A percentile compares a stretch with the other conserved stretches of the same genome.
phyloP scores from a whole-genome alignment of 495 filamentous ascomycete genomes.

The Astrocystis sublimbata region DNA sequence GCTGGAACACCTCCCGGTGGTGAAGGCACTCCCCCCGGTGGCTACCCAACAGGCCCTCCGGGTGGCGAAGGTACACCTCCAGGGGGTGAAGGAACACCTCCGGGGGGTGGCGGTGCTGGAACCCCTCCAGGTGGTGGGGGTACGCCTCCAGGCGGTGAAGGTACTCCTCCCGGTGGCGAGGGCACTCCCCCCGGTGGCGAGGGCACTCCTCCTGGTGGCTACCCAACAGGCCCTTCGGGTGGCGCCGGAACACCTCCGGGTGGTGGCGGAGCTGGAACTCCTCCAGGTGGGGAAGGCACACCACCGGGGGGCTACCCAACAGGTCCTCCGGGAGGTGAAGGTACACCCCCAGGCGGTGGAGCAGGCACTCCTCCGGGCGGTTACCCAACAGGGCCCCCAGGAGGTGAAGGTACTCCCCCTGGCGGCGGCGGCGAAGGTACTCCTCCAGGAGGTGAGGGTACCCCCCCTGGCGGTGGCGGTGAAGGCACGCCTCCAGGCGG shows the following conservation, averaged over 20 bases:
- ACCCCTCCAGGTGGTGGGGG: background rate
- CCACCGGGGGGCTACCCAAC: too few species aligned
- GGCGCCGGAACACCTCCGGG: background rate
- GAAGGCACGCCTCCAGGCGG: too few species aligned
- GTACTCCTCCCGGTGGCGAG: background rate
- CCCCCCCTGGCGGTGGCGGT: background rate
- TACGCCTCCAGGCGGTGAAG: background rate
- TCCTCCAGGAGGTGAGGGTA: background rate
- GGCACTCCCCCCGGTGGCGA: background rate
- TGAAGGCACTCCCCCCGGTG: background rate
- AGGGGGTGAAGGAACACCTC: too few species aligned
- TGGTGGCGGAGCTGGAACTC: too few species aligned
- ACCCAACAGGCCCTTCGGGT: background rate
- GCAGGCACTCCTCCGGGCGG: background rate
- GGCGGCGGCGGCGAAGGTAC: background rate
- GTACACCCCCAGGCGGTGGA: too few species aligned
- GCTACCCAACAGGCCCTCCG: background rate
- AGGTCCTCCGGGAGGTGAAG: too few species aligned
- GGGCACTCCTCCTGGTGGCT: background rate
- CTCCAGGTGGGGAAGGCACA: too few species aligned
- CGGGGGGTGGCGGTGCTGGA: too few species aligned
- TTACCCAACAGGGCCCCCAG: too few species aligned
- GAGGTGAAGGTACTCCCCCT: too few species aligned
- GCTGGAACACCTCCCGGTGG: background rate
- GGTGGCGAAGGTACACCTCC: background rate